These are phyloP conservation scores for Chamaecyparis obtusa DNA, from an alignment of 75 land plant species.

Conservation along the genomic window DNA sequence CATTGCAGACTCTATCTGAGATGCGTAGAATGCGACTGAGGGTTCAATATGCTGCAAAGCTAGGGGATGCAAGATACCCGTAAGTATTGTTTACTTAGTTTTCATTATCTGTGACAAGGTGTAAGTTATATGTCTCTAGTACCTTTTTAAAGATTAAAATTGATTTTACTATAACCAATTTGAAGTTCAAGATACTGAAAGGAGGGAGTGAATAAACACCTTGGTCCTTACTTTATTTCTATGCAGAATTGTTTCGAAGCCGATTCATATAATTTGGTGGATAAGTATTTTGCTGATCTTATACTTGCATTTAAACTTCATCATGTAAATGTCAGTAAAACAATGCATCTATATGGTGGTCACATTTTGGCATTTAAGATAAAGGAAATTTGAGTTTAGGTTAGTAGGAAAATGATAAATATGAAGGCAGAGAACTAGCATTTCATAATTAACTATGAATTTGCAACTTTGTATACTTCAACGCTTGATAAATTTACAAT, in stretches of 20 bases:
- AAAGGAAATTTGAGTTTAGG: neutral
- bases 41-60: slow-evolving; percentile 55
- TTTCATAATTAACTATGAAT: neutral
- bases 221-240: neutral
- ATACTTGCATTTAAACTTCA: neutral
- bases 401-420: neutral
- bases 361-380: neutral
- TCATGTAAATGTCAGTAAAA: neutral
- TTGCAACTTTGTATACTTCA: neutral
- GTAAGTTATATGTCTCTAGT: neutral
- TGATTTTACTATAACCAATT: neutral
- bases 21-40: slow-evolving; percentile 69
- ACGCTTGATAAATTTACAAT: neutral
- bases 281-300: neutral
- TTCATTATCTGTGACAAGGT: neutral
- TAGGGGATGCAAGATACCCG: slow-evolving; percentile 69
- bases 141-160: neutral
- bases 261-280: neutral
- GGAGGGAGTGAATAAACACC: neutral
- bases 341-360: neutral
- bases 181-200: neutral
- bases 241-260: neutral
- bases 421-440: neutral
- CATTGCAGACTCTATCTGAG: slow-evolving; percentile 62
- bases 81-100: neutral